Conservation (phyloP, 2,329 filamentous ascomycete genomes). For the Diaporthe aspalathi region DNA sequence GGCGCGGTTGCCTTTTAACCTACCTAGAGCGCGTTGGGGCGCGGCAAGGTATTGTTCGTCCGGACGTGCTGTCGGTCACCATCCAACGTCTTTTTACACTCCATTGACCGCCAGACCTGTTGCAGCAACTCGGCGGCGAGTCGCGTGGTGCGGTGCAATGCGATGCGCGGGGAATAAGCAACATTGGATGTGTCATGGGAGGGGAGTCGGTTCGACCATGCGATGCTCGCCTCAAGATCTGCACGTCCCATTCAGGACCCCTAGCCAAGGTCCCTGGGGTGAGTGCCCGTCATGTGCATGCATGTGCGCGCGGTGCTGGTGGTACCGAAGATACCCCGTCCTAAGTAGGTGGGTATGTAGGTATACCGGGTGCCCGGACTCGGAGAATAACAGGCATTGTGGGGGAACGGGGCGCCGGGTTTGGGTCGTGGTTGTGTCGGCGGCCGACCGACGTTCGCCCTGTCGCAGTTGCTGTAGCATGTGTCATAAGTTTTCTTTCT, state of each 20-base stretch:
- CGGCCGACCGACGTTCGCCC: background rate
- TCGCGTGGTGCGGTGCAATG: conserved; percentile 22
- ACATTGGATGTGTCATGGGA: background rate
- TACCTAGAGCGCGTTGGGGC: background rate
- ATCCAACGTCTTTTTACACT: background rate
- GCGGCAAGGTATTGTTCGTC: too few relatives aligned
- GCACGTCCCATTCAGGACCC: background rate
- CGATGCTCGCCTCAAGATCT: conserved; percentile 18
- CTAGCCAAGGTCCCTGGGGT: too few relatives aligned
- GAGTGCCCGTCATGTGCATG: background rate
- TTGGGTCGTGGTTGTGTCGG: background rate
- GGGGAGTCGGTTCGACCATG: background rate
- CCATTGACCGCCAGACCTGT: conserved; percentile 10
- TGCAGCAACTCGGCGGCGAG: background rate
- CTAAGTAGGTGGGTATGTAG: background rate
- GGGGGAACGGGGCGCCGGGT: background rate
- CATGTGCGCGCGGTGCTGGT: too few relatives aligned
- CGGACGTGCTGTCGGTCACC: background rate
- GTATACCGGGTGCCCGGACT: conserved; percentile 9
- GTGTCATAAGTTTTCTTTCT: background rate
- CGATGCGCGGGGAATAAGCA: background rate
- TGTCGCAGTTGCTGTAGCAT: conserved; percentile 19
- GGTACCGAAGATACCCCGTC: background rate
- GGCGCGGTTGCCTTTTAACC: conserved; percentile 13
- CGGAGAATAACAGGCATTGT: conserved; percentile 5